phyloP scores from a whole-genome alignment of 2,329 filamentous ascomycete species.

The Verticillium isaacii region DNA sequence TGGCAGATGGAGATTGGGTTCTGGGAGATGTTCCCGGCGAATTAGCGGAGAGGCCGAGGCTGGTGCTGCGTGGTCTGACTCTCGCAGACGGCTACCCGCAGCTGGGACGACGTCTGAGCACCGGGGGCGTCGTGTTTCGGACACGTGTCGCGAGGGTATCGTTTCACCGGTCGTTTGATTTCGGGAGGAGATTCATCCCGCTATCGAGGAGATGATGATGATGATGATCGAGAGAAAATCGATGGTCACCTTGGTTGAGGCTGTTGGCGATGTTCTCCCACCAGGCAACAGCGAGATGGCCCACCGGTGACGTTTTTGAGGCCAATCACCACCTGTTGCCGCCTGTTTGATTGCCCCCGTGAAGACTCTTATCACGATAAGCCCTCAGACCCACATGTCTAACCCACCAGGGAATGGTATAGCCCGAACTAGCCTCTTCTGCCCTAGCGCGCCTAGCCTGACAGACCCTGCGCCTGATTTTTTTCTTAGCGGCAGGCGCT shows the following conservation, averaged over 20 bases:
- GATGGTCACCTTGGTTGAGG: too few species aligned
- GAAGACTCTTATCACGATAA: not conserved
- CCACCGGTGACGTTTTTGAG: too few species aligned
- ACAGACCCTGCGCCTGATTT: constrained; percentile 3
- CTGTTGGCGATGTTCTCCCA: too few species aligned
- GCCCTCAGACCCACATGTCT: not conserved
- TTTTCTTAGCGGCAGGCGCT: constrained; percentile 3
- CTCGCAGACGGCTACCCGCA: constrained; percentile 1
- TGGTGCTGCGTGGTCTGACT: constrained; percentile 10
- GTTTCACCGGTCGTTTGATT: too few species aligned
- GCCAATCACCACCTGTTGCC: too few species aligned
- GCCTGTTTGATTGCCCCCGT: not conserved
- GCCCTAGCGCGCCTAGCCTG: not conserved
- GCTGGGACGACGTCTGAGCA: not conserved
- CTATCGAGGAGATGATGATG: too few species aligned
- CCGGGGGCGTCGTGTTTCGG: not conserved
- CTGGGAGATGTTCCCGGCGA: constrained; percentile 49
- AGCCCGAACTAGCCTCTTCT: not conserved
- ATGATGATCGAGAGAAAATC: too few species aligned
- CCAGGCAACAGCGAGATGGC: too few species aligned
- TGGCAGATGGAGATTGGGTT: constrained; percentile 48
- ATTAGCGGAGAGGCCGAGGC: not conserved
- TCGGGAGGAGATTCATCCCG: too few species aligned
- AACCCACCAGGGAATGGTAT: not conserved
- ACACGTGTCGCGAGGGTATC: not conserved